A percentile compares a stretch with the other conserved stretches of the same genome.
Conservation (phyloP, 768 basidiomycete species). For the Trametes elegans region DNA sequence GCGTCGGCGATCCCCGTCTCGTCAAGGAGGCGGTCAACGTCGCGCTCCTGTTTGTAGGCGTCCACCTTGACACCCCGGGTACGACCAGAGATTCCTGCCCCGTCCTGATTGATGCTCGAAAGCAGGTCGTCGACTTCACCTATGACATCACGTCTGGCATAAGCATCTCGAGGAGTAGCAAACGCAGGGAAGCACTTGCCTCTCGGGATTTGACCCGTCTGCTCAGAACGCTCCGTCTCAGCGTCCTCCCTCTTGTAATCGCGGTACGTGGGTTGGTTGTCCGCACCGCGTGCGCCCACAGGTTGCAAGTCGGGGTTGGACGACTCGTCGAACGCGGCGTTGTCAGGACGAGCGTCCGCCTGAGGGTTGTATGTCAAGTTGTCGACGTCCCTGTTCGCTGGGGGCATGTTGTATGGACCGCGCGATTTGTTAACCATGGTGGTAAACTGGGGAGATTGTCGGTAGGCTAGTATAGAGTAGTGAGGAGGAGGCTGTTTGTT, state of each 20-base stretch:
- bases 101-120: conserved; percentile 10
- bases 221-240: conserved; percentile 23
- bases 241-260: conserved; percentile 22
- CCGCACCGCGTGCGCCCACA: conserved; percentile 26
- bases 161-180: not conserved
- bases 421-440: conserved; percentile 11
- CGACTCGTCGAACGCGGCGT: conserved; percentile 21
- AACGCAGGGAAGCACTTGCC: conserved; percentile 7
- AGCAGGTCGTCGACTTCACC: conserved; percentile 27
- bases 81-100: conserved; percentile 18
- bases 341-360: conserved; percentile 22
- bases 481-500: not conserved
- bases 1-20: conserved; percentile 15
- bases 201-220: conserved; percentile 21
- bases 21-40: conserved; percentile 20
- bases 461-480: not conserved
- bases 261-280: conserved; percentile 22
- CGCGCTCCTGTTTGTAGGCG: conserved; percentile 27
- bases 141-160: not conserved
- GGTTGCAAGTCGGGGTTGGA: conserved; percentile 15
- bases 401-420: conserved; percentile 22
- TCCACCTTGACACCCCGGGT: conserved; percentile 28
- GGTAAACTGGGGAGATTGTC: not conserved
- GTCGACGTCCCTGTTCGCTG: conserved; percentile 19
- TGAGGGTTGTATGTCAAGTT: conserved; percentile 23